A percentile compares a stretch with the other conserved stretches of the same genome.
These are phyloP conservation scores for Ophiobolus disseminans DNA, from an alignment of 2,329 filamentous ascomycete genomes.

Conservation along the genomic window DNA sequence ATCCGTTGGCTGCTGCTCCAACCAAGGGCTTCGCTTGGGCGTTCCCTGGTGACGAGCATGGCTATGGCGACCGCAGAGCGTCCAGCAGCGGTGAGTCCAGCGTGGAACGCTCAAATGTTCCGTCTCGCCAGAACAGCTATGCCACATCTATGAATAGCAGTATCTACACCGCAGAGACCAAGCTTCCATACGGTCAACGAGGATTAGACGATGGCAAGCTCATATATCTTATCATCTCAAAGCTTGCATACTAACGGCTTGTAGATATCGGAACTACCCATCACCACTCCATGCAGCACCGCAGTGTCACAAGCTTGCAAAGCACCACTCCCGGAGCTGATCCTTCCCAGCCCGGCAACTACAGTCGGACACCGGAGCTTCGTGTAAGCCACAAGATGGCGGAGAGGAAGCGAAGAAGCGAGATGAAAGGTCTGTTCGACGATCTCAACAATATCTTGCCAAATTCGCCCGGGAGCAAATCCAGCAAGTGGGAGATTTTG, in stretches of 20 bases:
- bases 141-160: constrained; percentile 81
- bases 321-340: constrained; percentile 64
- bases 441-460: constrained; percentile 79
- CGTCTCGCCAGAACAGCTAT: constrained; percentile 77
- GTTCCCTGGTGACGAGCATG: constrained; percentile 73
- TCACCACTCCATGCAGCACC: constrained; percentile 79
- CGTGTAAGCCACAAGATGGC: constrained; percentile 85
- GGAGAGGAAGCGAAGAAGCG: constrained; percentile 80
- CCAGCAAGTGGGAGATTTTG: constrained; percentile 88
- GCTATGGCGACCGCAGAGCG: constrained; percentile 58
- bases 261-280: constrained; percentile 61
- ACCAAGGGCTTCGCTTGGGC: constrained; percentile 86
- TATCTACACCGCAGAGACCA: constrained; percentile 77
- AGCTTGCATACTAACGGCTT: constrained; percentile 28
- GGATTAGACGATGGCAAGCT: constrained; percentile 70
- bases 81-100: constrained; percentile 58
- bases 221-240: constrained; percentile 13
- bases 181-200: constrained; percentile 74
- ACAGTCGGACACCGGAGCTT: constrained; percentile 82
- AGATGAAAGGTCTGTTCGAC: constrained; percentile 89
- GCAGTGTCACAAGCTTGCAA: constrained; percentile 70
- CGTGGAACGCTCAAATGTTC: constrained; percentile 59
- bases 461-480: constrained; percentile 81
- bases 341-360: constrained; percentile 70
- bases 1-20: constrained; percentile 72